Percentiles rank a stretch among this genome's conserved stretches.
These are phyloP conservation scores for Huntiella savannae DNA, from an alignment of 2,329 filamentous ascomycete genomes.

Conservation along the genomic window DNA sequence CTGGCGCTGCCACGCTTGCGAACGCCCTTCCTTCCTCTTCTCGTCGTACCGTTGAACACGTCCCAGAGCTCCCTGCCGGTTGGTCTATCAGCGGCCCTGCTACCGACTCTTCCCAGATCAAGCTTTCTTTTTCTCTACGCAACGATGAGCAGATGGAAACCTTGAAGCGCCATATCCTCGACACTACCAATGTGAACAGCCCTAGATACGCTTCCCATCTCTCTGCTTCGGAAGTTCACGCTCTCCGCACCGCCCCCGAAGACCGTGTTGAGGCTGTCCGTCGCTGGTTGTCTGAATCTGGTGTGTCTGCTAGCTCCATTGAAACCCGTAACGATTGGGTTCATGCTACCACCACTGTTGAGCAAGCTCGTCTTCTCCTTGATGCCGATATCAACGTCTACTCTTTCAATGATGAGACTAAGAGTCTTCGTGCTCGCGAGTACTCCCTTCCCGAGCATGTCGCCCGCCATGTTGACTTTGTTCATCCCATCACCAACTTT, in stretches of 20 bases:
- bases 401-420: conserved; percentile 19
- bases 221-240: conserved; percentile 19
- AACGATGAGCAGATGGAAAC: conserved; percentile 10
- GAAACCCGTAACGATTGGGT: conserved; percentile 23
- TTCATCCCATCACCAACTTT: conserved; percentile 31
- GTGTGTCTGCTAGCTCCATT: conserved; percentile 17
- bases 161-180: conserved; percentile 9
- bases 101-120: conserved; percentile 2
- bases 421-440: conserved; percentile 24
- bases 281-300: conserved; percentile 23
- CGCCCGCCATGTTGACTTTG: conserved; percentile 23
- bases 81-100: conserved; percentile 8
- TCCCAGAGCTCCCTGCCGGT: conserved; percentile 9
- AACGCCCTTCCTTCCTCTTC: conserved; percentile 5
- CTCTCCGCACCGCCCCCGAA: conserved; percentile 20
- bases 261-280: conserved; percentile 20
- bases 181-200: conserved; percentile 26
- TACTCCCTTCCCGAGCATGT: conserved; percentile 27
- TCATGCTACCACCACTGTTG: conserved; percentile 23
- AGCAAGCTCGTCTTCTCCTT: conserved; percentile 22
- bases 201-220: conserved; percentile 26
- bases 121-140: conserved; percentile 11
- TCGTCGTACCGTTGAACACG: conserved; percentile 9
- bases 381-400: conserved; percentile 22
- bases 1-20: conserved; percentile 1